Percentiles rank a stretch among this genome's conserved stretches.
These are phyloP conservation scores for Andalucia godoyi DNA, from an alignment of 78 protist species.

Conservation along the genomic window DNA sequence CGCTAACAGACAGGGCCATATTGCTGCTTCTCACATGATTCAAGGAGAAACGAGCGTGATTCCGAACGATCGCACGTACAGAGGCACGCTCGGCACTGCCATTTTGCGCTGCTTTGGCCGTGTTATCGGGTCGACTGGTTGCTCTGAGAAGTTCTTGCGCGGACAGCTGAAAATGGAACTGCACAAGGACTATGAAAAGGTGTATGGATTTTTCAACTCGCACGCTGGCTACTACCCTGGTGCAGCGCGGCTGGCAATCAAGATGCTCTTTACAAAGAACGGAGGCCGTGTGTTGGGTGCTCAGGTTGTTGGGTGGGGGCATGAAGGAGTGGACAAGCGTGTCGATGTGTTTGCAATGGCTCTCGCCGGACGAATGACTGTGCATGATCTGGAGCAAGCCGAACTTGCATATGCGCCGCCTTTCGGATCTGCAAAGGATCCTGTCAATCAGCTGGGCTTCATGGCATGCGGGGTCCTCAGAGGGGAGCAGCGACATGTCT, in stretches of 20 bases:
- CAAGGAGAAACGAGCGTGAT: neutral
- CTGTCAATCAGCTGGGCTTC: conserved; percentile 27
- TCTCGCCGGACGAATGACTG: conserved; percentile 9
- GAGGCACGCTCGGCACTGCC: conserved; percentile 14
- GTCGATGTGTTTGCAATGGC: conserved; percentile 31
- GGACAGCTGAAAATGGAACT: no score
- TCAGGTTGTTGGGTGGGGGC: conserved; percentile 34
- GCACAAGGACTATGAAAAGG: neutral
- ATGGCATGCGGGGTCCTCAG: no score
- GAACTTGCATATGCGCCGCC: conserved; percentile 44
- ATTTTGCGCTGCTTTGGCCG: conserved; percentile 3
- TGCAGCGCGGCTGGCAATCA: neutral
- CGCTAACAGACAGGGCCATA: conserved; percentile 31
- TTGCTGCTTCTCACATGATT: conserved; percentile 16
- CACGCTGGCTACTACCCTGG: conserved; percentile 38
- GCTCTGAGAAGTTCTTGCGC: neutral
- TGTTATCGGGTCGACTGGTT: conserved; percentile 10
- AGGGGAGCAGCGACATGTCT: no score
- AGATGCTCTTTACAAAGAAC: neutral
- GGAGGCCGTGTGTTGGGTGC: conserved; percentile 23
- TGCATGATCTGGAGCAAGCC: conserved; percentile 18
- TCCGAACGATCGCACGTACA: no score
- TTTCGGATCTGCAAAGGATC: conserved; percentile 21
- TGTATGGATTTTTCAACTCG: neutral
- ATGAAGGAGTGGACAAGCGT: conserved; percentile 19